Evolutionary conservation across 176 grass and related monocot species (phyloP).

Genomic region (Aegilops tauschii): DNA sequence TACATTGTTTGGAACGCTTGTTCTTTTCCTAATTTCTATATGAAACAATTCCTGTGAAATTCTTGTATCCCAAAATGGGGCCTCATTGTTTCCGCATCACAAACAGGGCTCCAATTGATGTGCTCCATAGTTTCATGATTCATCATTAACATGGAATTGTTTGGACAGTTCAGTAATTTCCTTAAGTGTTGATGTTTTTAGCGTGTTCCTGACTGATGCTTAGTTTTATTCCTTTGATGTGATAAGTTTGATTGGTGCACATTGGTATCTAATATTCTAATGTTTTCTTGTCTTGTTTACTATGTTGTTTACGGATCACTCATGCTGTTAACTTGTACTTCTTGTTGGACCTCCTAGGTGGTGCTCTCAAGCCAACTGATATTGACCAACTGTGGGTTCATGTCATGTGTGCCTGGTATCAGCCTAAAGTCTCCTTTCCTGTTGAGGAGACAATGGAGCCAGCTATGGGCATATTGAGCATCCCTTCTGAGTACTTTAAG

Average conservation of each 20-base stretch:
- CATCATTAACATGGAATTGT: background rate
- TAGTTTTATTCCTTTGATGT: background rate
- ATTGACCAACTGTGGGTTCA: conserved; percentile 89
- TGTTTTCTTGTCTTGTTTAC: background rate
- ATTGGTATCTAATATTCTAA: background rate
- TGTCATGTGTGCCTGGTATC: conserved; percentile 95
- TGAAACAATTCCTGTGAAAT: conserved; percentile 5
- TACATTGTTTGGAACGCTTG: background rate
- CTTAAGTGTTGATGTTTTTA: background rate
- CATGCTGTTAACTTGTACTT: conserved; percentile 16
- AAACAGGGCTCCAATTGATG: background rate
- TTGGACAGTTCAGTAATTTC: background rate
- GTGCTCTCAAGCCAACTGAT: conserved; percentile 88
- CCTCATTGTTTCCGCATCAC: background rate
- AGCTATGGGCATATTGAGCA: conserved; percentile 77
- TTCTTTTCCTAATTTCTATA: background rate
- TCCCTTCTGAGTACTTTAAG: conserved; percentile 71
- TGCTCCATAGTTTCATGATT: conserved; percentile 12
- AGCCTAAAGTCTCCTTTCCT: conserved; percentile 78
- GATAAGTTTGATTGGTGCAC: conserved; percentile 14
- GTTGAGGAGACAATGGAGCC: conserved; percentile 83
- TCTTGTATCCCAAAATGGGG: background rate
- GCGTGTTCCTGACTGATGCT: background rate
- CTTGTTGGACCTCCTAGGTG: conserved; percentile 44
- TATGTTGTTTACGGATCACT: background rate